Evolutionary conservation across 352 stramenopile genomes (phyloP).

Genomic region (Detonula confervacea): DNA sequence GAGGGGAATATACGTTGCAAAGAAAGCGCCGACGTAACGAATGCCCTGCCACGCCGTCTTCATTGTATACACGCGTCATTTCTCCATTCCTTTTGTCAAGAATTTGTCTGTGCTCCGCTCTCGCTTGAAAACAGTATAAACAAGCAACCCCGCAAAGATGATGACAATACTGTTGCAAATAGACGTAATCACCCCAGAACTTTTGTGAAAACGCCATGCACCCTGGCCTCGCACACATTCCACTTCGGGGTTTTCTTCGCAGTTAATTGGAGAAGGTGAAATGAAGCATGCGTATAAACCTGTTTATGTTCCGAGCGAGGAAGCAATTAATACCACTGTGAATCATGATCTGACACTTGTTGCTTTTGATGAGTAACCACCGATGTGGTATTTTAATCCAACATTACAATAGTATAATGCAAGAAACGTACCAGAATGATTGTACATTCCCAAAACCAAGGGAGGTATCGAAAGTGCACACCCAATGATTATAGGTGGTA

Average conservation of each 20-base stretch:
- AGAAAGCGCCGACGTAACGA: conserved; percentile 12
- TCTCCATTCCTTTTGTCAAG: conserved; percentile 5
- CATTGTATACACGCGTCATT: conserved; percentile 7
- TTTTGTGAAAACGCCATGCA: not conserved
- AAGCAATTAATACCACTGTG: no score
- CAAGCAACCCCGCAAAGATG: conserved; percentile 16
- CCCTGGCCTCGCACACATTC: conserved; percentile 4
- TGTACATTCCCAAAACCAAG: conserved; percentile 20
- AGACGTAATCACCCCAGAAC: not conserved
- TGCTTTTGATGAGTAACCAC: no score
- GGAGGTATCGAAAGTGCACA: conserved; percentile 5
- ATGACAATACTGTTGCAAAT: conserved; percentile 13
- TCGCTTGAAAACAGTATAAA: conserved; percentile 7
- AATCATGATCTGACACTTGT: no score
- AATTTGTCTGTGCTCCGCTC: no score
- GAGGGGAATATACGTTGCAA: conserved; percentile 11
- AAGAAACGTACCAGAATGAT: no score
- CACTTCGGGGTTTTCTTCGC: not conserved
- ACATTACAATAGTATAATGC: no score
- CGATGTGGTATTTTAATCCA: no score
- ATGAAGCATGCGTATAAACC: conserved; percentile 24
- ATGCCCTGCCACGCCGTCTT: conserved; percentile 5
- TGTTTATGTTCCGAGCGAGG: no score
- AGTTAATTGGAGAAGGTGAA: conserved; percentile 5
- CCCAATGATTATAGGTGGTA: conserved; percentile 19